Base-by-base conservation (phyloP, 495 filamentous ascomycete species). In the Paragyromitra xinjiangensis region DNA sequence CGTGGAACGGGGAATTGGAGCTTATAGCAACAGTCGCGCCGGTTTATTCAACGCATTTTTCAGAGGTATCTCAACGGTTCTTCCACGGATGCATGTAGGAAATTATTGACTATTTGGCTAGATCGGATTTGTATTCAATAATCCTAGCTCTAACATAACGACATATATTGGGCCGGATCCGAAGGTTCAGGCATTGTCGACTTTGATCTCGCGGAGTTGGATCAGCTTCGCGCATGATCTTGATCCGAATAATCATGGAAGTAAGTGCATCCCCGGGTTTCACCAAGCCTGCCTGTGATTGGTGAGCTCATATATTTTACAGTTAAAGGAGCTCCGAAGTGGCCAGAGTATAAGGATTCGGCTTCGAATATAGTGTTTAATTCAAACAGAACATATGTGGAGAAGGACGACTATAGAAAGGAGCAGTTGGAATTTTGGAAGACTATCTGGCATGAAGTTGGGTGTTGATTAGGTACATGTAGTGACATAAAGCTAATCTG, bases 41-140 rank as follows among this genome's bases (percentile, higher is more conserved):
- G 2, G 76, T 81, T 0, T 76, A 59, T 6, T 86, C 84, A 29
- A 71, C 69, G n/a, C 69, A 71, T 63, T 71, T 63, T 53, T 40
- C 69, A 6, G 69, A 71, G 56, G 69, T 53, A 29, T 63, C 8
- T n/a, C 19, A 2, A n/a, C 19, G n/a, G 8, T 22, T 53, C 50
- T 53, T 5, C 14, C 0, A 37, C 48, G 40, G 39, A 19, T 29
- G 55, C 2, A 58, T 11, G 51, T 19, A n/a, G 19, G 14, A 29
- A 12, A 19, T 39, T 22, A 71, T 29, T 22, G 29, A 37, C 39
- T 29, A 14, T 34, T n/a, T 62, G n/a, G 6, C 12, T 19, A 90
- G 78, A 87, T 90, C 4, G 83, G 87, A 0, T 89, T 88, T 79
- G 88, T 89, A 2, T 90, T 90, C 75, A 82, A 88, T 81, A 89